Base-by-base conservation (phyloP, 2,329 filamentous ascomycete genomes). In the Epichloe baconii region DNA sequence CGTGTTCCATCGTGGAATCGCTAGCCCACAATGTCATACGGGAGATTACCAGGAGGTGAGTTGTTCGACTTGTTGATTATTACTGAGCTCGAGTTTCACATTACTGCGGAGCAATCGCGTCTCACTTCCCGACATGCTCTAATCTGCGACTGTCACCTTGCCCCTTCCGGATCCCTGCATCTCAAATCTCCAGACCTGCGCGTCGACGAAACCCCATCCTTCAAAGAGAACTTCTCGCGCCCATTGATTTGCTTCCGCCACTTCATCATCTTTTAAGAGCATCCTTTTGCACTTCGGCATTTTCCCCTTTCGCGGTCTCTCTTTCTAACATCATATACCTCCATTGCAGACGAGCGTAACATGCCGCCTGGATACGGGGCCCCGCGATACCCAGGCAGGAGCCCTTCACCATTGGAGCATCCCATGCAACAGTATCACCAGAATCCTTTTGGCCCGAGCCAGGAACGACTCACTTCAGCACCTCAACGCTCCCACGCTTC, bases 401-500 rank as follows among this genome's bases (percentile, higher is more conserved):
- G 17, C 14, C 44, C 49, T 23, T 47, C 49, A 12, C 44, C 49
- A 31, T 15, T 35, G 37, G 35, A 51, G 21, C 49, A 51, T 51
- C 49, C 44, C 21, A 43, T 51, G 37, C 49, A 51, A 14, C 49
- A 51, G 4, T 47, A 51, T 41, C n/a, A 23, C 17, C 50, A 52
- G n/a, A 49, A 46, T 41, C 40, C 47, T 14, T 52, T 40, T 15
- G 36, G 21, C 5, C 50, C 41, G 4, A 74, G 71, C 49, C 75
- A 71, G 53, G 59, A 61, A 52, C 57, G 54, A 46, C 64, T 73
- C 54, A 55, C 64, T 52, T 66, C 49, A 51, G 60, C 17, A 49
- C 55, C 34, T 41, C 58, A 66, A 21, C 70, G 75, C 45, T 67
- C 72, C 31, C 68, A 72, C 53, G 83, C 80, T 19, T 80, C 84